Evolutionary conservation across 176 grass and related monocot species (phyloP).

Genomic region (Canna indica): DNA sequence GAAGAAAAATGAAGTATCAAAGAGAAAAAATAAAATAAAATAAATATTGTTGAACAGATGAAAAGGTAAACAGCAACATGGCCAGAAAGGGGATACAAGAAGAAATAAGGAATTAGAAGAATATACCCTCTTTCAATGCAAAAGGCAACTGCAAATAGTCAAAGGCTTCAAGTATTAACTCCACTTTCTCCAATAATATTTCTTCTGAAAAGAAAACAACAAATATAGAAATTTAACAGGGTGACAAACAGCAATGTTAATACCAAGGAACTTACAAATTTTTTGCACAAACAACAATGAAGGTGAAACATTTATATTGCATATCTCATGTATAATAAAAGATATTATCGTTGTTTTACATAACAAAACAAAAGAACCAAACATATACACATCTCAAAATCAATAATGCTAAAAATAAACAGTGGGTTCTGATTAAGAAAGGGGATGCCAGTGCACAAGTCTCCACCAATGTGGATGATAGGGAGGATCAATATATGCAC

Average conservation of each 20-base stretch:
- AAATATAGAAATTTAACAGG: neutral
- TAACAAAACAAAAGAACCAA: neutral
- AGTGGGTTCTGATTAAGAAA: too few relatives aligned
- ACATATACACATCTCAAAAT: too few relatives aligned
- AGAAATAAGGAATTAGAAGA: constrained; percentile 2
- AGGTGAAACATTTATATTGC: neutral
- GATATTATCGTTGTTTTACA: neutral
- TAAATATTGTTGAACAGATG: neutral
- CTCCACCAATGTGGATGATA: too few relatives aligned
- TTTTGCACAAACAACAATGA: neutral
- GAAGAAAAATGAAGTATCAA: neutral
- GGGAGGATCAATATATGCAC: too few relatives aligned
- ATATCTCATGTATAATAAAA: neutral
- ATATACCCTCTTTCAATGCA: constrained; percentile 74
- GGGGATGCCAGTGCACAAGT: too few relatives aligned
- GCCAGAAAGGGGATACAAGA: neutral
- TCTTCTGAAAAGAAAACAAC: constrained; percentile 43
- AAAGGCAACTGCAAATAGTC: constrained; percentile 95
- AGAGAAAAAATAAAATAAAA: neutral
- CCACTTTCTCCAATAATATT: constrained; percentile 83
- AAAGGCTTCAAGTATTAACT: constrained; percentile 90
- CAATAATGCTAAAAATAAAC: too few relatives aligned
- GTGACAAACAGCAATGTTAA: neutral
- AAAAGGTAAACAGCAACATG: neutral
- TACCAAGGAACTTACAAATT: neutral